These are phyloP conservation scores for Fulvia fulva DNA, from an alignment of 2,329 filamentous ascomycete species.

Conservation along the genomic window DNA sequence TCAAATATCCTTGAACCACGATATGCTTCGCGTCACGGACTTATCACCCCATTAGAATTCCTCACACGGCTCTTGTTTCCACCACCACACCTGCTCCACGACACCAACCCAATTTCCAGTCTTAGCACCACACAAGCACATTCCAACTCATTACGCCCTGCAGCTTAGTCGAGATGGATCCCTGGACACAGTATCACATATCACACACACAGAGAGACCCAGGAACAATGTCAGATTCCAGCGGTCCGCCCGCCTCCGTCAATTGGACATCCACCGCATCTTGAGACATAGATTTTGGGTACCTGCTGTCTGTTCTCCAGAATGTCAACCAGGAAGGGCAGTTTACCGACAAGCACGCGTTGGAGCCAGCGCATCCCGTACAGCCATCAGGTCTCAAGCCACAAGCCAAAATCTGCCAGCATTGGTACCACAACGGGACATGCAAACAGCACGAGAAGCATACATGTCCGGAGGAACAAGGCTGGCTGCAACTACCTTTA, in stretches of 20 bases:
- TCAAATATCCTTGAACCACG: not conserved
- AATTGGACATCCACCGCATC: not conserved
- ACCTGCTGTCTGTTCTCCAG: not conserved
- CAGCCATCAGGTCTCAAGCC: not conserved
- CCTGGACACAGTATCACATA: not conserved
- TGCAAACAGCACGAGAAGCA: not conserved
- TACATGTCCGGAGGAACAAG: not conserved
- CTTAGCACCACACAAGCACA: not conserved
- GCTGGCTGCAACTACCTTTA: constrained; percentile 12
- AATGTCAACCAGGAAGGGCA: not conserved
- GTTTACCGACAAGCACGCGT: not conserved
- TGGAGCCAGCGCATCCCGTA: not conserved
- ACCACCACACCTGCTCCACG: not conserved
- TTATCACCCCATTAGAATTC: not conserved
- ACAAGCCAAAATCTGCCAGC: not conserved
- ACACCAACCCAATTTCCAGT: not conserved
- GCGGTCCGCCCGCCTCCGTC: not conserved
- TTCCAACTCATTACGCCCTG: not conserved
- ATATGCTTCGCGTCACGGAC: not conserved
- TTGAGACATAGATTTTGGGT: not conserved
- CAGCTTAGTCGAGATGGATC: not conserved
- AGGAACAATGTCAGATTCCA: not conserved
- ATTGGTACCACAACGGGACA: not conserved
- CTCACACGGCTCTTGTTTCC: not conserved
- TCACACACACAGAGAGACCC: not conserved